These are phyloP conservation scores for Ceratocystis smalleyi DNA, from an alignment of 2,329 filamentous ascomycete genomes.

Conservation along the genomic window DNA sequence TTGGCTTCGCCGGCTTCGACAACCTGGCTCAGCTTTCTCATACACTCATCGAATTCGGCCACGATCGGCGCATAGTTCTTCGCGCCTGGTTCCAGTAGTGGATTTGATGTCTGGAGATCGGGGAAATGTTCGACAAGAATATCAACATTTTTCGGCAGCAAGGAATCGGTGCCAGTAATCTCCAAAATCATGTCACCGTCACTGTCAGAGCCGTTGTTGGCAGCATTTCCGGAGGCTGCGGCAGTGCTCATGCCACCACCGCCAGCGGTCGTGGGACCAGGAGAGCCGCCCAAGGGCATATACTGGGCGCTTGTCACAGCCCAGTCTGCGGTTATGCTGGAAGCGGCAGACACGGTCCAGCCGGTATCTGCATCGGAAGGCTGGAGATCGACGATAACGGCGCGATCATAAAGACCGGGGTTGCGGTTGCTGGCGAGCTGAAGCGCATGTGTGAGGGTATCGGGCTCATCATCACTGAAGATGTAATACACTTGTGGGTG, in stretches of 20 bases:
- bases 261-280: conserved; percentile 34
- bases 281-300: conserved; percentile 28
- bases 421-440: conserved; percentile 23
- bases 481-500: conserved; percentile 79
- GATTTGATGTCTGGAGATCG: conserved; percentile 10
- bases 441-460: conserved; percentile 50
- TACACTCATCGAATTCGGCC: conserved; percentile 42
- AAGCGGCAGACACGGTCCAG: conserved; percentile 48
- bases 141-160: background rate
- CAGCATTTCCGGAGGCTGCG: background rate
- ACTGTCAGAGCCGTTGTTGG: background rate
- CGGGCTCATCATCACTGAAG: conserved; percentile 80
- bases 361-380: conserved; percentile 26
- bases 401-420: conserved; percentile 25
- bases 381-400: conserved; percentile 41
- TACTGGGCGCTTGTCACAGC: conserved; percentile 36
- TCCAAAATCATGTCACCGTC: conserved; percentile 11
- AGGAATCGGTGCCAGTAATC: conserved; percentile 8
- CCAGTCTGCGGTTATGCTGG: conserved; percentile 62
- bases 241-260: conserved; percentile 22
- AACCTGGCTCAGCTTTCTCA: conserved; percentile 39
- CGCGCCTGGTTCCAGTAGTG: conserved; percentile 19
- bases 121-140: background rate
- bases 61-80: conserved; percentile 35
- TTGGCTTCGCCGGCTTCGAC: conserved; percentile 37